Evolutionary conservation across 495 filamentous ascomycete species (phyloP).

Genomic region (Trichocladium antarcticum): DNA sequence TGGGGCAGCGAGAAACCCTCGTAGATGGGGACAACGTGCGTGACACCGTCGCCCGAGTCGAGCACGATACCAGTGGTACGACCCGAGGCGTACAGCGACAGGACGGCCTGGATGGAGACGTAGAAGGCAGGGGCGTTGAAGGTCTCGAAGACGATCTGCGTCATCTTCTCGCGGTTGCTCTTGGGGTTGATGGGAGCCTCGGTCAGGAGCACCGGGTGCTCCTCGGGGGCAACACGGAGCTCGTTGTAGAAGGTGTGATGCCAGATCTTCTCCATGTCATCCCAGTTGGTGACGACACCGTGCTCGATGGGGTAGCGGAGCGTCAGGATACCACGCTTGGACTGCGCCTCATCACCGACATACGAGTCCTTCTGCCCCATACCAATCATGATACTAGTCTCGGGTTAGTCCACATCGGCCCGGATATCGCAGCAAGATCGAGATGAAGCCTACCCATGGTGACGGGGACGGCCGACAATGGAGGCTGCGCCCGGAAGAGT

Average conservation of each 20-base stretch:
- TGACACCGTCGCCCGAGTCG: constrained; percentile 99
- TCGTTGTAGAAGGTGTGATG: constrained; percentile 99
- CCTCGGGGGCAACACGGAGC: constrained; percentile 98
- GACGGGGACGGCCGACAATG: constrained; percentile 97
- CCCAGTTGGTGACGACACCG: constrained; percentile 99
- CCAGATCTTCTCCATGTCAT: constrained; percentile 99
- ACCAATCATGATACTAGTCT: constrained; percentile 96
- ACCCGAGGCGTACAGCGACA: constrained; percentile 98
- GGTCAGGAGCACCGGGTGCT: constrained; percentile 98
- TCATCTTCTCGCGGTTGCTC: constrained; percentile 99
- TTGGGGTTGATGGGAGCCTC: constrained; percentile 99
- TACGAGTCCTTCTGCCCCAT: constrained; percentile 99
- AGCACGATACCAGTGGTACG: constrained; percentile 99
- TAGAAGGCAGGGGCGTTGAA: constrained; percentile 99
- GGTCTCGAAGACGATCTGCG: constrained; percentile 99
- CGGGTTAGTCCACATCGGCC: constrained; percentile 12
- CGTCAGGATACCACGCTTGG: constrained; percentile 98
- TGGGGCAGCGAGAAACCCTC: constrained; percentile 99
- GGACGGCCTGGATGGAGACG: constrained; percentile 98
- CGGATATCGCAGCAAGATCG: background rate
- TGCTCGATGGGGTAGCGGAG: constrained; percentile 99
- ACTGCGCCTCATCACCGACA: constrained; percentile 98
- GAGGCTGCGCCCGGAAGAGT: constrained; percentile 56
- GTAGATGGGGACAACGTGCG: constrained; percentile 99
- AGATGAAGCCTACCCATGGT: constrained; percentile 79